Base-by-base conservation (phyloP, 768 basidiomycete genomes). In the Macrolepiota dolichaula region DNA sequence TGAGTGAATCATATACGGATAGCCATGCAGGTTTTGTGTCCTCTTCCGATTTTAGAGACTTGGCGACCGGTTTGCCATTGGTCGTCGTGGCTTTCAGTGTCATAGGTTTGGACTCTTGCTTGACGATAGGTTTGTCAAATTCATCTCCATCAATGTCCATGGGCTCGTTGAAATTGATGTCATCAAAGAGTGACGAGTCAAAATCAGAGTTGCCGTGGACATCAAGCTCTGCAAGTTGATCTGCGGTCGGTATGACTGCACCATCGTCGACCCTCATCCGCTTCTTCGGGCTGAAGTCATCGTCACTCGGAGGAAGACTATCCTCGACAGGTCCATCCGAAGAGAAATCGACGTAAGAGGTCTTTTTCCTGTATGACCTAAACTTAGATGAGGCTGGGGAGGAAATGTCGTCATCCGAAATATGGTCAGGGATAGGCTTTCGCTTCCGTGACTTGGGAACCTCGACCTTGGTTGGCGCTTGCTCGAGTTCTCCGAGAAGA, bases 401-500 rank as follows among this genome's bases (percentile, higher is more conserved):
- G 4, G 74, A 72, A 42, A 75, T 72, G 17, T 75, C 69, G 11
- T 74, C 71, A 9, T 63, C 63, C 1, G 71, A 74, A 52, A 79
- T 76, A 50, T 74, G 76, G 15, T 75, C 64, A 0, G 82, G 84
- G 0, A 82, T 85, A 12, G 86, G 81, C 62, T 92, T 92, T 32
- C 91, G 86, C 69, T 92, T 92, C 57, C 83, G 84, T 11, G 78
- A 76, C 47, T 68, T 68, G 37, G 68, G 62, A 15, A 72, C 72
- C 9, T 75, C 68, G 3, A 75, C 65, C 11, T 81, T 70, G 27
- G 73, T 68, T 11, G 83, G 74, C 10, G 75, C 68, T 4, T 75
- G 73, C 62, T 92, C 92, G 72, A 96, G 83, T 22, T 77, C 82
- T 9, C 87, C 89, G 10, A 99, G 76, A 0, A 99, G 74, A 38